Percentiles rank a stretch among this genome's conserved stretches.
These are phyloP conservation scores for Cercophora sp. DNA, from an alignment of 495 filamentous ascomycete genomes.

Conservation along the genomic window DNA sequence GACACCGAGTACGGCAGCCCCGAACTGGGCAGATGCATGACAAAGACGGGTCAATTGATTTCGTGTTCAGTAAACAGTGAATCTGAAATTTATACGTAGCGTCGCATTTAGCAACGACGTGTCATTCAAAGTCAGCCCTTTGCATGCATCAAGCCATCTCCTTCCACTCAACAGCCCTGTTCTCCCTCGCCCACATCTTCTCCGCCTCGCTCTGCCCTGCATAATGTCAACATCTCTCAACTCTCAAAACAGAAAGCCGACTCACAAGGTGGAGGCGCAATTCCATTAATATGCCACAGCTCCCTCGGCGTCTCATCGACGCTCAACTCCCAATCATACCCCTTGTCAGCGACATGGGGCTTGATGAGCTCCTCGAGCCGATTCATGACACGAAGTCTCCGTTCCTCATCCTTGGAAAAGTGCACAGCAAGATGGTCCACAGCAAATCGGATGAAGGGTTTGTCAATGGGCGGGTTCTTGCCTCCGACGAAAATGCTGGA, in stretches of 20 bases:
- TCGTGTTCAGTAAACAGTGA: too few species aligned
- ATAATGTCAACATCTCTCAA: not conserved
- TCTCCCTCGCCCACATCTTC: not conserved
- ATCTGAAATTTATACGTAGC: too few species aligned
- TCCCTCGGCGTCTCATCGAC: slow-evolving; percentile 27
- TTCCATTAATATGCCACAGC: slow-evolving; percentile 15
- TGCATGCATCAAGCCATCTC: not conserved
- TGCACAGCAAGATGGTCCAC: slow-evolving; percentile 31
- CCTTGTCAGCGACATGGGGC: slow-evolving; percentile 32
- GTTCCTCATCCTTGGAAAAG: slow-evolving; percentile 2
- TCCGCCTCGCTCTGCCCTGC: not conserved
- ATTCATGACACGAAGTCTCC: not conserved
- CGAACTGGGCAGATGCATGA: too few species aligned
- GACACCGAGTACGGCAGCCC: too few species aligned
- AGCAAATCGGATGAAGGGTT: slow-evolving; percentile 33
- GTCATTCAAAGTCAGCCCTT: too few species aligned
- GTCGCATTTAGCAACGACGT: too few species aligned
- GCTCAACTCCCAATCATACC: slow-evolving; percentile 38
- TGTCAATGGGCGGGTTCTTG: slow-evolving; percentile 14
- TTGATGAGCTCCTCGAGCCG: slow-evolving; percentile 19
- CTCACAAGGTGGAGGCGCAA: slow-evolving; percentile 14
- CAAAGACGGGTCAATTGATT: too few species aligned
- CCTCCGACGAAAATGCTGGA: slow-evolving; percentile 26
- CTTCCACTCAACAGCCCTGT: not conserved
- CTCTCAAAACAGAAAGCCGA: not conserved